Base-by-base conservation (phyloP, 1,139 yeast genomes). In the Yamadazyma dushanensis region DNA sequence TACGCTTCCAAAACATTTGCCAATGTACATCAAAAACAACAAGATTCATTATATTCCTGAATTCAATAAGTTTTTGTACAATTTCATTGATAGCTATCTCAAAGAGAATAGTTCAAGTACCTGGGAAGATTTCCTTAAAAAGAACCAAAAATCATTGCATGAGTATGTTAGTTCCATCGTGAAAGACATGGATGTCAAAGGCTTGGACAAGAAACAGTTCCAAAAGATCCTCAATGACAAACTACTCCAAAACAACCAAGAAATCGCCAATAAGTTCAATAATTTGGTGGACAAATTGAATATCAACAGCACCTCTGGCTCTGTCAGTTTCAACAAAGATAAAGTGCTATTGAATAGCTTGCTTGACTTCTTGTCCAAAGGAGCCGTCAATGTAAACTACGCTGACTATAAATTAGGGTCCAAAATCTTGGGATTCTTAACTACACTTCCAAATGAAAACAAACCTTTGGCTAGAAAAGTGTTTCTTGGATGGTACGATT, bases 401-500 rank as follows among this genome's bases (percentile, higher is more conserved):
- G 75, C 75, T 4, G 72, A 66, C 39, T 69, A 64, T 44, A 58
- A 51, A 19, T 49, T 62, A 3, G 75, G 75, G 1, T 47, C 74
- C 1, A 52, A 74, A 34, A 63, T 69, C 2, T 50, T 70, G 13
- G 76, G 76, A 3, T 70, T 66, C 39, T 52, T 70, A 23, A 69
- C 75, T 3, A 51, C 52, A 18, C 32, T 45, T 2, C 50, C 54
- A 1, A 34, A 20, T 17, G 46, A 13, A 17, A 32, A n/a, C 22
- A 27, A 38, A 41, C 48, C 61, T 7, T 33, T 61, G 7, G 31
- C 45, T 3, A 47, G 71, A 13, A 61, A 54, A 33, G 15, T 66
- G 9, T 51, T 68, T 15, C 46, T 64, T 16, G 75, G 74, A 0
- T 69, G 75, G 75, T 67, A 59, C 41, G 71, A 67, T 44, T 66